Evolutionary conservation across 768 basidiomycete genomes (phyloP).

Genomic region (Panaeolus papilionaceus): DNA sequence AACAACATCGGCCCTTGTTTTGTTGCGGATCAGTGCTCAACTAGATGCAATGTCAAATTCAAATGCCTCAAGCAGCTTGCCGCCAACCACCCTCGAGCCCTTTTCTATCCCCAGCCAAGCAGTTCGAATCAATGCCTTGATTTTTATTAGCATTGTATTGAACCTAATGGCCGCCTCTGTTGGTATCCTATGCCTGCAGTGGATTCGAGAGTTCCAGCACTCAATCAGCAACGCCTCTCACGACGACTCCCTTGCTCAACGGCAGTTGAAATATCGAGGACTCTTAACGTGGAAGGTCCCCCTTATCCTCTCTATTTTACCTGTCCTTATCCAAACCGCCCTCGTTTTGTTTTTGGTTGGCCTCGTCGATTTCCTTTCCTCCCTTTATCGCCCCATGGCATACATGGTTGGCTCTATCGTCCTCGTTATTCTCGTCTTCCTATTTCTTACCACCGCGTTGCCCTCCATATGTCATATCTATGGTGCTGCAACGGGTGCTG

Average conservation of each 20-base stretch:
- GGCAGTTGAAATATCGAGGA: slow-evolving; percentile 34
- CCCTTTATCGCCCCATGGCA: slow-evolving; percentile 26
- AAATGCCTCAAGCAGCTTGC: neutral
- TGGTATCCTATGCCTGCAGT: slow-evolving; percentile 34
- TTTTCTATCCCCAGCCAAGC: slow-evolving; percentile 23
- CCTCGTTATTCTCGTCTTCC: slow-evolving; percentile 25
- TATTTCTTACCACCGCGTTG: slow-evolving; percentile 30
- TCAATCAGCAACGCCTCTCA: slow-evolving; percentile 24
- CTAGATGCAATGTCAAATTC: neutral
- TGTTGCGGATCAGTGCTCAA: slow-evolving; percentile 20
- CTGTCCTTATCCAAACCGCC: slow-evolving; percentile 33
- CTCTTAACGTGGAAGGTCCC: slow-evolving; percentile 34
- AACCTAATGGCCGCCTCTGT: slow-evolving; percentile 31
- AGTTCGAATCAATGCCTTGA: slow-evolving; percentile 31
- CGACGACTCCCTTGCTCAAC: slow-evolving; percentile 30
- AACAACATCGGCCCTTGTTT: slow-evolving; percentile 16
- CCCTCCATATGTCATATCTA: slow-evolving; percentile 22
- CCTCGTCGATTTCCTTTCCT: slow-evolving; percentile 33
- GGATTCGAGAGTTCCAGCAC: slow-evolving; percentile 33
- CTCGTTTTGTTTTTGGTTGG: slow-evolving; percentile 36
- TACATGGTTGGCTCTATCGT: slow-evolving; percentile 24
- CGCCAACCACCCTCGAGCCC: neutral
- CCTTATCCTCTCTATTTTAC: slow-evolving; percentile 30
- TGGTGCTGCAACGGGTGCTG: slow-evolving; percentile 15
- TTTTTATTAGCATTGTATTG: slow-evolving; percentile 32